Evolutionary conservation across 108 stramenopile genomes (phyloP).

Genomic region (Epithemia pelagica): DNA sequence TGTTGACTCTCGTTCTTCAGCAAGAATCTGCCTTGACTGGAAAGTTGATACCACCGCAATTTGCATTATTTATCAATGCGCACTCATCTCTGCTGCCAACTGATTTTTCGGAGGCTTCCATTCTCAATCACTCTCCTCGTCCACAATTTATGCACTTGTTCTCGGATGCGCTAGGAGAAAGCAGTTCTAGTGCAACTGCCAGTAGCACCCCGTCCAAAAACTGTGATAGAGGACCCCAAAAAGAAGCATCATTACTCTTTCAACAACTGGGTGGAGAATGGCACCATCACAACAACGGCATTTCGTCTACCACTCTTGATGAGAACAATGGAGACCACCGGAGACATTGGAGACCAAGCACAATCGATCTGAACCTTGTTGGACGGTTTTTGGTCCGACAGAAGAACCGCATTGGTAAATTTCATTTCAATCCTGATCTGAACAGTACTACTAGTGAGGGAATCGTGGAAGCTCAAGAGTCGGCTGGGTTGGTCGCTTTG

Average conservation of each 20-base stretch:
- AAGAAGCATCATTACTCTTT: not conserved
- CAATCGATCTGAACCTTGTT: slow-evolving; percentile 3
- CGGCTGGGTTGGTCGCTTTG: slow-evolving; percentile 18
- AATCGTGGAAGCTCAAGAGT: not conserved
- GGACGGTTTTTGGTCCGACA: slow-evolving; percentile 34
- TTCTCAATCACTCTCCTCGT: not conserved
- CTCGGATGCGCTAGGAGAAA: not conserved
- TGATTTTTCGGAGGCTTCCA: not conserved
- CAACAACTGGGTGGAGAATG: not conserved
- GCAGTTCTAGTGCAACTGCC: not conserved
- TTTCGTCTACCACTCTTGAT: not conserved
- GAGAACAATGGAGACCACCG: not conserved
- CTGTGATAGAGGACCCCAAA: not conserved
- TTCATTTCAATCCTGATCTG: not conserved
- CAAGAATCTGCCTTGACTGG: not conserved
- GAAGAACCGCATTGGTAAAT: slow-evolving; percentile 19
- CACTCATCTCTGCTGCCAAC: not conserved
- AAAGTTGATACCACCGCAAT: slow-evolving; percentile 3
- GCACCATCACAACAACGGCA: not conserved
- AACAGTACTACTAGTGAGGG: not conserved
- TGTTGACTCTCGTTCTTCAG: slow-evolving; percentile 50
- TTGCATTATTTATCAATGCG: slow-evolving; percentile 29
- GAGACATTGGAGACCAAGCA: not conserved
- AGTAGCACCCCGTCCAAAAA: not conserved
- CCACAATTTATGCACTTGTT: not conserved